Base-by-base conservation (phyloP, 805 yeast species). In the Suhomyces vadensis region DNA sequence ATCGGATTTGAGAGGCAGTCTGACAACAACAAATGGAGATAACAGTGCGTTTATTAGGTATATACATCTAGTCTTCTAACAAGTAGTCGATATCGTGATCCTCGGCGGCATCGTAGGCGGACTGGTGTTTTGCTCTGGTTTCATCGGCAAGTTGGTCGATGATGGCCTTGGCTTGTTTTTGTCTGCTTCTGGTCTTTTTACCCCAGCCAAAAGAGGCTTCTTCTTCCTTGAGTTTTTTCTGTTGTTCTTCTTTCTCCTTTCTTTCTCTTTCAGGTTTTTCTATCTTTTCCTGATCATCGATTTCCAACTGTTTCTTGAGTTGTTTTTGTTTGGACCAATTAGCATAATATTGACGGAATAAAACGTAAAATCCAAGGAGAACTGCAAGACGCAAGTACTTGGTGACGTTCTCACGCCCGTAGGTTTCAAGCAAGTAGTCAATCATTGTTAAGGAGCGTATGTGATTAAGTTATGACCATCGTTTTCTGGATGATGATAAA, bases 161-260 rank as follows among this genome's bases (percentile, higher is more conserved):
- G 11, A 75, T 50, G 44, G 77, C 69, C 53, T 82, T 77, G 53
- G 81, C 81, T 47, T 71, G 69, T 61, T 79, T 77, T 33, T 79
- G 79, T 46, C 71, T 73, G 51, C 71, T 70, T 69, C 91, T 77
- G 5, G 91, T 85, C 56, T 75, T 75, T 60, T 85, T 86, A 43
- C 94, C 94, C 89, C 90, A 85, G 22, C 94, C 92, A 71, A 85
- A 85, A 4, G 73, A 51, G 29, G 67, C 58, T 26, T 81, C 81
- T 52, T 69, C 74, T 9, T 51, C 39, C 35, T 61, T 57, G 51
- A 71, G 59, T 39, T 51, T 44, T 31, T 55, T 48, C 39, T 57
- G 53, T 17, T 58, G 55, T 31, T 67, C 67, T 35, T 69, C 61
- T 38, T 70, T 62, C 23, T 67, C 73, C 26, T 60, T 55, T 22